A percentile compares a stretch with the other conserved stretches of the same genome.
These are phyloP conservation scores for Corynascus novoguineensis DNA, from an alignment of 495 filamentous ascomycete genomes.

Conservation along the genomic window DNA sequence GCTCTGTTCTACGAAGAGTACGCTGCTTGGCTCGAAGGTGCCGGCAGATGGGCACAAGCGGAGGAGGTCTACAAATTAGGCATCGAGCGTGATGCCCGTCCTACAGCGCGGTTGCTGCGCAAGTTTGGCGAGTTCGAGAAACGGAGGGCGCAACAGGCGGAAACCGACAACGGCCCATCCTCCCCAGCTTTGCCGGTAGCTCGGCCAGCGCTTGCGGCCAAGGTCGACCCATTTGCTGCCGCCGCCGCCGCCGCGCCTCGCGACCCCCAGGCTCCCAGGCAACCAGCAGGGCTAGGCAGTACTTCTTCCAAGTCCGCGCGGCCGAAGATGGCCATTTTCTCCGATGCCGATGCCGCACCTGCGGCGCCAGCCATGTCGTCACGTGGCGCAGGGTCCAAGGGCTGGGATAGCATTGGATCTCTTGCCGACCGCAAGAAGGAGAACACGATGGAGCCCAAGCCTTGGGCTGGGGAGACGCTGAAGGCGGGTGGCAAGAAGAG, in stretches of 20 bases:
- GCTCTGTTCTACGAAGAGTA: constrained; percentile 98
- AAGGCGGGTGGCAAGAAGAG: constrained; percentile 75
- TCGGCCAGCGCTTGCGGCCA: constrained; percentile 78
- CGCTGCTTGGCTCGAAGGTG: constrained; percentile 82
- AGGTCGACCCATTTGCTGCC: constrained; percentile 70
- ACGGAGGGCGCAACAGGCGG: constrained; percentile 57
- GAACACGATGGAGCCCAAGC: constrained; percentile 77
- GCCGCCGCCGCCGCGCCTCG: constrained; percentile 29
- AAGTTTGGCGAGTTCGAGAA: constrained; percentile 89
- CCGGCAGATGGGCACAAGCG: constrained; percentile 82
- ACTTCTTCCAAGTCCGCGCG: constrained; percentile 55
- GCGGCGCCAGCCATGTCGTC: constrained; percentile 45
- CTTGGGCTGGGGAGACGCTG: constrained; percentile 88
- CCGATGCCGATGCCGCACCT: constrained; percentile 58
- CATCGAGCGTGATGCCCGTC: constrained; percentile 80
- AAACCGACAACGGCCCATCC: constrained; percentile 58
- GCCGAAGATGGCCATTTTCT: constrained; percentile 89
- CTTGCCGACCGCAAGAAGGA: constrained; percentile 88
- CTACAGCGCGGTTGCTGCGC: constrained; percentile 69
- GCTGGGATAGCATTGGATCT: constrained; percentile 89
- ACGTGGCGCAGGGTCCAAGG: constrained; percentile 51
- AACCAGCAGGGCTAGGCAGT: constrained; percentile 35
- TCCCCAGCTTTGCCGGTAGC: constrained; percentile 82
- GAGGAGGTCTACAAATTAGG: constrained; percentile 89
- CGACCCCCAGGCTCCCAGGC: constrained; percentile 64